Percentiles rank a stretch among this genome's conserved stretches.
phyloP scores from a whole-genome alignment of 192 early-diverging fungal species.

The Podila clonocystis region DNA sequence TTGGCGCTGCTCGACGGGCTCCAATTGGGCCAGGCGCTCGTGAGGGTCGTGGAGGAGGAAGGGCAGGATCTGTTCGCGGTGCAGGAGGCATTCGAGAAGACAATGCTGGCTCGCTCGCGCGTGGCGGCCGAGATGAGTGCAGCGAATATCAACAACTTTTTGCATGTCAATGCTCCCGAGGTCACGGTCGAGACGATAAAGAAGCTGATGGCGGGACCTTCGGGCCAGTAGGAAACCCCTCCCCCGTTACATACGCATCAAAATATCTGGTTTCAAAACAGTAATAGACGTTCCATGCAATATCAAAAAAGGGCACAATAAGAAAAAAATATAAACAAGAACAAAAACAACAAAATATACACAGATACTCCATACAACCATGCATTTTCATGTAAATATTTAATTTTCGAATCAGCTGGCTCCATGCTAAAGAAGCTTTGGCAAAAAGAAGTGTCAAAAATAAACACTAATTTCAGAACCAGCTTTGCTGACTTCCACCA shows the following conservation, averaged over 20 bases:
- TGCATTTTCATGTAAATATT: too few species aligned
- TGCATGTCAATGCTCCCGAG: conserved; percentile 3
- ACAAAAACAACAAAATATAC: too few species aligned
- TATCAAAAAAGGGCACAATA: too few species aligned
- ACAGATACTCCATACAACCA: too few species aligned
- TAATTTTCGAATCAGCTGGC: too few species aligned
- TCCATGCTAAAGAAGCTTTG: background rate
- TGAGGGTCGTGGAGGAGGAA: conserved; percentile 1
- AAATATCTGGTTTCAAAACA: too few species aligned
- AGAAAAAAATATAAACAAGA: too few species aligned
- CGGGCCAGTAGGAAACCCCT: background rate
- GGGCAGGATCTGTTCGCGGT: conserved; percentile 4
- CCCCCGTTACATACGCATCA: too few species aligned
- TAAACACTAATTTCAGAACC: conserved; percentile 16
- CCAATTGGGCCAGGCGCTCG: conserved; percentile 14
- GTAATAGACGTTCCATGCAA: too few species aligned
- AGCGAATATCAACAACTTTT: background rate
- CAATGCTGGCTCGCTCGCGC: conserved; percentile 14
- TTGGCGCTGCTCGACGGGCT: conserved; percentile 51
- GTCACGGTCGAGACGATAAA: background rate
- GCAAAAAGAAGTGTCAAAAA: background rate
- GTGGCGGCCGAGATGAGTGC: conserved; percentile 3
- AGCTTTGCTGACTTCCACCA: conserved; percentile 44
- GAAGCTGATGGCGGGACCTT: background rate
- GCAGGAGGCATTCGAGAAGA: conserved; percentile 19